These are phyloP conservation scores for Graphilbum ipis-grandicollis DNA, from an alignment of 2,329 filamentous ascomycete genomes.

Conservation along the genomic window DNA sequence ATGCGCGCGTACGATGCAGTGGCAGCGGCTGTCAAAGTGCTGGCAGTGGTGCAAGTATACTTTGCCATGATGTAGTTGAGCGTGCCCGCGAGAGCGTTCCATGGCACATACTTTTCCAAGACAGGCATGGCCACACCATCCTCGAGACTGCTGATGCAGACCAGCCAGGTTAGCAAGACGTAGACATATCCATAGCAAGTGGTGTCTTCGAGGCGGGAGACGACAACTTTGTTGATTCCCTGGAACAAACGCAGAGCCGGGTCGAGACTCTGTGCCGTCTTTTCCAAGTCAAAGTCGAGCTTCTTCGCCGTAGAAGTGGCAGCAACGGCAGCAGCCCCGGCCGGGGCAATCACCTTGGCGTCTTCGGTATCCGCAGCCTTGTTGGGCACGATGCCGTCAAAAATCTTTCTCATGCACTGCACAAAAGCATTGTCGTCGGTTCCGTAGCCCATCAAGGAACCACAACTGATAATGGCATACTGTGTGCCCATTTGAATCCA, in stretches of 20 bases:
- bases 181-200: slow-evolving; percentile 48
- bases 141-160: slow-evolving; percentile 21
- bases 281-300: slow-evolving; percentile 1
- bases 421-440: slow-evolving; percentile 21
- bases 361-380: neutral
- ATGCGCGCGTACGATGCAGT: slow-evolving; percentile 22
- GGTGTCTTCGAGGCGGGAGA: slow-evolving; percentile 34
- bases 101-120: slow-evolving; percentile 23
- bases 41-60: no score
- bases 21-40: no score
- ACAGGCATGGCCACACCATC: slow-evolving; percentile 20
- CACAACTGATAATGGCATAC: slow-evolving; percentile 38
- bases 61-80: slow-evolving; percentile 24
- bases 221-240: slow-evolving; percentile 26
- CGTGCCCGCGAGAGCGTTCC: slow-evolving; percentile 19
- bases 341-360: neutral
- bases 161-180: slow-evolving; percentile 41
- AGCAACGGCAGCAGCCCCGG: slow-evolving; percentile 8
- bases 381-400: neutral
- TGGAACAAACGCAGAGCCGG: slow-evolving; percentile 16
- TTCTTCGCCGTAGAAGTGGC: no score
- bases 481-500: slow-evolving; percentile 38
- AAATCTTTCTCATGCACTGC: slow-evolving; percentile 6
- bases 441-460: slow-evolving; percentile 35
- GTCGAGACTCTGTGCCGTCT: neutral